phyloP scores from a whole-genome alignment of 2,329 filamentous ascomycete species.

The Pestalotiopsis sp. region DNA sequence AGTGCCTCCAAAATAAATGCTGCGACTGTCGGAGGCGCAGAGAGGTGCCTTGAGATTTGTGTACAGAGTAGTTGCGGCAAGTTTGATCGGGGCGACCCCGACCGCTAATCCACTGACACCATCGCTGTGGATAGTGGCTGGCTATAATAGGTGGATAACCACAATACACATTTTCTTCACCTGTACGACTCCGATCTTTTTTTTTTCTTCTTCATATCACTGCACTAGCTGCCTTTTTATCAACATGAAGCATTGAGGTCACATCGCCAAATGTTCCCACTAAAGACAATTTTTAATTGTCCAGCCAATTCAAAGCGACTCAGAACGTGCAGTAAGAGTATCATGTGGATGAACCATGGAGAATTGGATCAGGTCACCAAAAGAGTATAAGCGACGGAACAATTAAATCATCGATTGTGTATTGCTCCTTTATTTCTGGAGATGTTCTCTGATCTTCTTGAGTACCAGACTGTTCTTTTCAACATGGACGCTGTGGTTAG shows the following conservation, averaged over 20 bases:
- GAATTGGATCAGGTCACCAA: too few species aligned
- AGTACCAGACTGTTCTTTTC: conserved; percentile 35
- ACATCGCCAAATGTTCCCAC: too few species aligned
- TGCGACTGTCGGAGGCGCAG: not conserved
- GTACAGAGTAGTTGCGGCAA: not conserved
- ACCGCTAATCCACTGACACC: not conserved
- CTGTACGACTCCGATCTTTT: not conserved
- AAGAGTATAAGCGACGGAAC: not conserved
- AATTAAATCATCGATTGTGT: not conserved
- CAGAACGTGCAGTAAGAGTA: too few species aligned
- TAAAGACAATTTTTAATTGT: too few species aligned
- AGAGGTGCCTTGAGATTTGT: not conserved
- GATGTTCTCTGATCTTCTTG: conserved; percentile 22
- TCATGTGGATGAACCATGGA: too few species aligned
- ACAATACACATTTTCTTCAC: not conserved
- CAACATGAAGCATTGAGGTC: too few species aligned
- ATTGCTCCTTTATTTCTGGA: not conserved
- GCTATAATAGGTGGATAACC: not conserved
- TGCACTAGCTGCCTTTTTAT: too few species aligned
- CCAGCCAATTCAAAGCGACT: too few species aligned
- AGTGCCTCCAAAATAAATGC: not conserved
- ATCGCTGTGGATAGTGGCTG: not conserved
- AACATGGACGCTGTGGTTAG: conserved; percentile 38
- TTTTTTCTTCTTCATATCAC: too few species aligned
- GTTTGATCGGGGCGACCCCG: not conserved